These are phyloP conservation scores for Ogataea dorogensis DNA, from an alignment of 805 yeast species.

Conservation along the genomic window DNA sequence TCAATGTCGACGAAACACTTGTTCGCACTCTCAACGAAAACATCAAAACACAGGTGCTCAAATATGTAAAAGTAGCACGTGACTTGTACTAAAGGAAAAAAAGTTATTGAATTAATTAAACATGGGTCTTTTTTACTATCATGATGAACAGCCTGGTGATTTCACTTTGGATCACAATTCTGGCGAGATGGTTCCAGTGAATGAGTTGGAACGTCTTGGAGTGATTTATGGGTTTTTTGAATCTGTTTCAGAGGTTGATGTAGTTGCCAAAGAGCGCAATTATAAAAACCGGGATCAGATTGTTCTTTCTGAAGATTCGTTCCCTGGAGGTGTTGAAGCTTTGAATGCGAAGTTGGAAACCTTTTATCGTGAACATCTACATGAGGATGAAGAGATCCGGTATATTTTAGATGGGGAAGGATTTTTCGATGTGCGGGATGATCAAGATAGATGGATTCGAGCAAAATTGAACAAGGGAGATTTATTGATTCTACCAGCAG, in stretches of 20 bases:
- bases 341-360: conserved; percentile 62
- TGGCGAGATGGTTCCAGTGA: conserved; percentile 54
- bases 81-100: conserved; percentile 6
- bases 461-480: conserved; percentile 63
- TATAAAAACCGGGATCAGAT: conserved; percentile 82
- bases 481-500: conserved; percentile 77
- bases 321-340: conserved; percentile 59
- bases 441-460: conserved; percentile 68
- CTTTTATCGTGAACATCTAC: conserved; percentile 84
- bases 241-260: conserved; percentile 55
- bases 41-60: conserved; percentile 7
- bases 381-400: conserved; percentile 96
- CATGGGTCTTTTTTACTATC: conserved; percentile 45
- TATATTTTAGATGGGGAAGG: conserved; percentile 89
- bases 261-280: conserved; percentile 62
- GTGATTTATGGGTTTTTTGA: conserved; percentile 60
- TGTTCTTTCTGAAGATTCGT: conserved; percentile 54
- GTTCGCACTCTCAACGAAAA: conserved; percentile 3
- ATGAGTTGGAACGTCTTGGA: conserved; percentile 57
- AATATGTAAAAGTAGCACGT: conserved; percentile 14
- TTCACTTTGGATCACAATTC: conserved; percentile 73
- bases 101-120: conserved; percentile 1
- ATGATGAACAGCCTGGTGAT: conserved; percentile 58
- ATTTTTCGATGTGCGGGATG: conserved; percentile 80
- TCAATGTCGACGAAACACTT: conserved; percentile 3